Evolutionary conservation across 768 basidiomycete genomes (phyloP), one percentile per base, ranked within the genome.

Genomic region (Agaricus sinodeliciosus): DNA sequence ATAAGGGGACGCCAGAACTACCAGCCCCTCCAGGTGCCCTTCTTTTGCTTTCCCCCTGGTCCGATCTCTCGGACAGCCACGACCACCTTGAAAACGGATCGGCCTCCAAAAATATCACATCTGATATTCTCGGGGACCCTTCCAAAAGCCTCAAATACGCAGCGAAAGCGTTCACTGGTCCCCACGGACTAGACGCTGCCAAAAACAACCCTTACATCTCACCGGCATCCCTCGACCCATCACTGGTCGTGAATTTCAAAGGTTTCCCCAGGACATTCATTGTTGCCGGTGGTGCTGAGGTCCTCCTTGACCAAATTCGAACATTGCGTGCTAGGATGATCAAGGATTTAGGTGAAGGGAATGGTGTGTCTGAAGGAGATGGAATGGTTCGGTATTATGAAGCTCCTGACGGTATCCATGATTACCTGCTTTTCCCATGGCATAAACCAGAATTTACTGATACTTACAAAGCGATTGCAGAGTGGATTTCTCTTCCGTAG

Each of bases 261-360:
- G 76, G 73, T 11, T 86, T 81, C 63, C 84, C 85, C 1, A 67
- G 74, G 18, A 84, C 82, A 0, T 83, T 82, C 63, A 74, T 87
- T 40, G 68, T 73, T 5, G 73, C 70, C 4, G 84, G 84, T 12
- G 79, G 76, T 5, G 77, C 77, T 2, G 84, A 86, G 60, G 63
- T 77, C 9, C 55, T 82, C 15, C 65, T 73, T 15, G 84, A 85
- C 62, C 69, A 72, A 39, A 75, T 78, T 35, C 58, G 63, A 25
- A 74, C 71, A 0, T 63, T 84, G 56, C 65, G 65, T 34, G 66
- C 73, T 31, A 71, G 69, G 61, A 81, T 85, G 79, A 62, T 66
- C n/a, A 64, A 63, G 35, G 81, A 84, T 53, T 57, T 83, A 55
- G 81, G 77, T 3, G 68, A 71, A 45, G 76, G 73, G 18, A 59